Conservation (phyloP, 495 filamentous ascomycete genomes). For the Patellaria atrata region DNA sequence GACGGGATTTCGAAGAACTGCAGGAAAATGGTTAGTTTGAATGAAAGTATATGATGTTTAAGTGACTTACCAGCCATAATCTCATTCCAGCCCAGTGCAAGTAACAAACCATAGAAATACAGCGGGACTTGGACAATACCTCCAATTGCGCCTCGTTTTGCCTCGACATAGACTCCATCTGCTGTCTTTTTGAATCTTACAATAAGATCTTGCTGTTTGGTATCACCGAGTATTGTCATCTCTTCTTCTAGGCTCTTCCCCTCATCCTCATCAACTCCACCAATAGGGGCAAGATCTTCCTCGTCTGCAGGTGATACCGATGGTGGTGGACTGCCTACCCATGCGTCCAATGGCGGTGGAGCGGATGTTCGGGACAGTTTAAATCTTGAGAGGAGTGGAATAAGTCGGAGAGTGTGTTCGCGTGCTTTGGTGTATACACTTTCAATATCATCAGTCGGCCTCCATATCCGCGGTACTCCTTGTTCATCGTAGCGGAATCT, state of each 20-base stretch:
- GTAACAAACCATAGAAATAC: constrained; percentile 80
- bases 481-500: constrained; percentile 96
- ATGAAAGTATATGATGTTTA: not conserved
- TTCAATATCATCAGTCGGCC: constrained; percentile 93
- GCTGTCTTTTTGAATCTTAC: constrained; percentile 96
- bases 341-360: constrained; percentile 66
- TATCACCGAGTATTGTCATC: constrained; percentile 81
- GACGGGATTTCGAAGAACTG: constrained; percentile 81
- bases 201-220: constrained; percentile 74
- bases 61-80: constrained; percentile 63
- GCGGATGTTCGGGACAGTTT: constrained; percentile 50
- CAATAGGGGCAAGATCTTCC: constrained; percentile 74
- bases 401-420: constrained; percentile 76
- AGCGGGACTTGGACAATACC: constrained; percentile 87
- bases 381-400: constrained; percentile 82
- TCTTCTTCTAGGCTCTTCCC: constrained; percentile 89
- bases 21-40: constrained; percentile 26
- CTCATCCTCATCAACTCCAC: constrained; percentile 82
- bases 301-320: constrained; percentile 70
- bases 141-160: constrained; percentile 89
- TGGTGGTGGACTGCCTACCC: constrained; percentile 67
- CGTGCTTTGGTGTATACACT: constrained; percentile 80
- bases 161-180: constrained; percentile 93
- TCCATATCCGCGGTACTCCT: constrained; percentile 92
- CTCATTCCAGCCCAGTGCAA: constrained; percentile 95